These are phyloP conservation scores for Lophiotrema nucula DNA, from an alignment of 495 filamentous ascomycete species.

Conservation along the genomic window DNA sequence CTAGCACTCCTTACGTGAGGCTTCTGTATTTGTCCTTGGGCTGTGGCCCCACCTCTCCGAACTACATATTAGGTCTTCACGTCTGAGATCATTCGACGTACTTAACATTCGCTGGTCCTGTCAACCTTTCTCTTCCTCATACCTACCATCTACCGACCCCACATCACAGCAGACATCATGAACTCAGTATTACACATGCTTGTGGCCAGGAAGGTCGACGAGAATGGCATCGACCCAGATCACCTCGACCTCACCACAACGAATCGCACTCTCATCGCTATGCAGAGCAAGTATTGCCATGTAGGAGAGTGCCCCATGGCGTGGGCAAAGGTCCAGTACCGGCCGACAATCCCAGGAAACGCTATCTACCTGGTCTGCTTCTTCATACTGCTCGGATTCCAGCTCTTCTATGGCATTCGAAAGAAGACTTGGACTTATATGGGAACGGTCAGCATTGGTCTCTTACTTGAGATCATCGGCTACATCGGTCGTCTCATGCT, in stretches of 20 bases:
- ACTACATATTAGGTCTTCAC: background rate
- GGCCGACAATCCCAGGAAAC: conserved; percentile 45
- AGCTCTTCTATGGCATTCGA: conserved; percentile 42
- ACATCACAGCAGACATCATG: too few species aligned
- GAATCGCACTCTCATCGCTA: conserved; percentile 12
- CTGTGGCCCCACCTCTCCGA: background rate
- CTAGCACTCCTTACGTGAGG: background rate
- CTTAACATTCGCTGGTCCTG: background rate
- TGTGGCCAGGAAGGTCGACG: background rate
- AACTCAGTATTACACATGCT: background rate
- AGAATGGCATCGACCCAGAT: conserved; percentile 19
- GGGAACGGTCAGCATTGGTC: conserved; percentile 41
- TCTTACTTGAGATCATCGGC: conserved; percentile 45
- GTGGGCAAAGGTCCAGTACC: conserved; percentile 37
- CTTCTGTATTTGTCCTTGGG: background rate
- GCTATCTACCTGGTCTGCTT: conserved; percentile 43
- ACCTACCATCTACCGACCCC: background rate
- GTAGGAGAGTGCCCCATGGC: conserved; percentile 14
- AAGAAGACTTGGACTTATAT: conserved; percentile 49
- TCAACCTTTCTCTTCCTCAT: background rate
- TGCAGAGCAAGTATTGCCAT: conserved; percentile 20
- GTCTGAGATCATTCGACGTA: too few species aligned
- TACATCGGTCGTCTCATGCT: conserved; percentile 46
- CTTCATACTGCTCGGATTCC: conserved; percentile 36
- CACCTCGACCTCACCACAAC: conserved; percentile 27